These are phyloP conservation scores for Shiraia sp. DNA, from an alignment of 2,329 filamentous ascomycete genomes.

Conservation along the genomic window DNA sequence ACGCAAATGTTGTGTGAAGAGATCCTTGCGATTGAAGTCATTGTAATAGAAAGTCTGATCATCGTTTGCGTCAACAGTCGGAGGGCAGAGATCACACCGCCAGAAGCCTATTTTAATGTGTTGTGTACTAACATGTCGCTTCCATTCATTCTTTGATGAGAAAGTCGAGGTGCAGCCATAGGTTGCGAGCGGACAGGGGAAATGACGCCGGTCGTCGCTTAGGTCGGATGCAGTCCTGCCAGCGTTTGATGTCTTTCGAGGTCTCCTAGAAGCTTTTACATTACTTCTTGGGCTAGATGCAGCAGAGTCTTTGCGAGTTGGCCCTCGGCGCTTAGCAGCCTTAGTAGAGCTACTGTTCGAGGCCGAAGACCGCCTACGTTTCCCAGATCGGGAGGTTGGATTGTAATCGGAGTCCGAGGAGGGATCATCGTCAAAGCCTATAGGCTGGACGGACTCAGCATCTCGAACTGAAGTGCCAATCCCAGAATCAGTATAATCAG, in stretches of 20 bases:
- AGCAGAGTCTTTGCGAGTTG: conserved; percentile 26
- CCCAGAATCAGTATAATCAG: conserved; percentile 28
- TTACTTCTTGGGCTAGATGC: conserved; percentile 9
- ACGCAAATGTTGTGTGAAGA: conserved; percentile 85
- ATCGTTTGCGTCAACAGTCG: conserved; percentile 37
- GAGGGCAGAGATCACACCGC: conserved; percentile 69
- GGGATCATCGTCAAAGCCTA: conserved; percentile 31
- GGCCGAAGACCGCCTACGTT: conserved; percentile 31
- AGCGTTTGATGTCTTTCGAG: conserved; percentile 14
- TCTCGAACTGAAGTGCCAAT: conserved; percentile 35
- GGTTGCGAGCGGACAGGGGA: conserved; percentile 76
- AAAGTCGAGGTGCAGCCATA: conserved; percentile 78
- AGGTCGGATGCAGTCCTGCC: conserved; percentile 13
- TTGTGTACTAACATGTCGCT: conserved; percentile 80
- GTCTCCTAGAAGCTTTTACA: conserved; percentile 21
- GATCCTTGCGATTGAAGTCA: conserved; percentile 88
- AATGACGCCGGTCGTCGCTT: conserved; percentile 53
- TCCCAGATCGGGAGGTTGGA: conserved; percentile 23
- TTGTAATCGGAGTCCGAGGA: conserved; percentile 43
- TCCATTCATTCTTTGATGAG: conserved; percentile 91
- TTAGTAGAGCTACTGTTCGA: conserved; percentile 25
- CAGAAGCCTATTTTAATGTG: conserved; percentile 77
- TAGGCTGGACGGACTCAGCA: conserved; percentile 43
- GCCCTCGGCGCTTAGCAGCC: conserved; percentile 19
- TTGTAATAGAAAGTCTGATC: conserved; percentile 47